These are phyloP conservation scores for Botrytis tulipae DNA, from an alignment of 2,329 filamentous ascomycete species.

Conservation along the genomic window DNA sequence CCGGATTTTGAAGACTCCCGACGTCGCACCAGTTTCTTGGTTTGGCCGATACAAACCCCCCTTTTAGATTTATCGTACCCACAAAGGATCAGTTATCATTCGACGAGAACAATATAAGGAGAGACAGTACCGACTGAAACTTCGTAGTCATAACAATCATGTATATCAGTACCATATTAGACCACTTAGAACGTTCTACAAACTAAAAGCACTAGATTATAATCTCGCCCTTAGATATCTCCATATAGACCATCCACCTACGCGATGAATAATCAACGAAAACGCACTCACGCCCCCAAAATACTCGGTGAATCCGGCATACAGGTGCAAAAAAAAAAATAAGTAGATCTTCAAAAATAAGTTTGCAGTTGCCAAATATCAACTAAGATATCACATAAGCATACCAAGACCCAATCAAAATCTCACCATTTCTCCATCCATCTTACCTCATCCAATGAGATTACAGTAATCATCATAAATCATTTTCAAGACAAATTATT, in stretches of 20 bases:
- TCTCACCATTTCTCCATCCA: neutral
- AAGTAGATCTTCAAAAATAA: neutral
- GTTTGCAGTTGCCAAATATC: neutral
- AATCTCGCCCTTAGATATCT: neutral
- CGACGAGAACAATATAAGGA: too few species aligned
- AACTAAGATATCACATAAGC: conserved; percentile 8
- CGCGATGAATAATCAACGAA: neutral
- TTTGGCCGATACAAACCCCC: too few species aligned
- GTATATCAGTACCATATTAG: neutral
- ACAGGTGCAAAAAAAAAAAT: neutral
- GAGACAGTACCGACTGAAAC: too few species aligned
- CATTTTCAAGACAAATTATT: neutral
- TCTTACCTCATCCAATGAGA: neutral
- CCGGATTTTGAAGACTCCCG: too few species aligned
- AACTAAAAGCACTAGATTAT: neutral
- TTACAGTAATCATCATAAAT: too few species aligned
- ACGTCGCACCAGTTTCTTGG: too few species aligned
- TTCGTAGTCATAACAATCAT: neutral
- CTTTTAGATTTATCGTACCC: too few species aligned
- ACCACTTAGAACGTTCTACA: neutral
- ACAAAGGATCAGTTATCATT: too few species aligned
- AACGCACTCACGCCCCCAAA: neutral
- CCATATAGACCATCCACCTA: neutral
- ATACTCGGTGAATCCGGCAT: neutral
- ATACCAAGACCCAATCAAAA: neutral